phyloP scores from a whole-genome alignment of 1,139 yeast genomes.

The Blastobotrys illinoisensis region DNA sequence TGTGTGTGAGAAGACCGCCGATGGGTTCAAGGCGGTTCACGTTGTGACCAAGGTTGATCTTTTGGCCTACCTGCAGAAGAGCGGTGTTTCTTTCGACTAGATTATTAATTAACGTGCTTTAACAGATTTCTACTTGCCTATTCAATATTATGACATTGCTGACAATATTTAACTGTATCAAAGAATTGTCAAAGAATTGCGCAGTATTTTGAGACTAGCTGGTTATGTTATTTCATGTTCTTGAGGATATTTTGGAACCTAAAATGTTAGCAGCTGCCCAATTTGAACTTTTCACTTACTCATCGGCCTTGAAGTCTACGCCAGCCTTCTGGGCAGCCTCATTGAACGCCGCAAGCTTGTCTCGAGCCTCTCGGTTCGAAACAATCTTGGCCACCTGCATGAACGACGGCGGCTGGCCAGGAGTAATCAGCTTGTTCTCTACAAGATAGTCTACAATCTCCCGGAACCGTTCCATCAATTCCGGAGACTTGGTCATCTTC shows the following conservation, averaged over 20 bases:
- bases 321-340: conserved; percentile 9
- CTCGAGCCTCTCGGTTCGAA: conserved; percentile 13
- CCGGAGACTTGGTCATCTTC: conserved; percentile 7
- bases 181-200: too few species aligned
- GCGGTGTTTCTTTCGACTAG: conserved; percentile 8
- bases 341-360: conserved; percentile 10
- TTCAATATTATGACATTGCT: background rate
- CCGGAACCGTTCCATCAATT: conserved; percentile 7
- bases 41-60: conserved; percentile 86
- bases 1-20: conserved; percentile 52
- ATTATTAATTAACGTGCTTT: background rate
- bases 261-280: background rate
- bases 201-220: too few species aligned
- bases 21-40: conserved; percentile 61
- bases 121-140: background rate
- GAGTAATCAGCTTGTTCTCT: conserved; percentile 6
- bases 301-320: conserved; percentile 11
- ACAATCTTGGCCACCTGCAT: conserved; percentile 12
- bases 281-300: conserved; percentile 2
- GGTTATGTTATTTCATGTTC: conserved; percentile 6
- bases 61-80: conserved; percentile 54
- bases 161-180: background rate
- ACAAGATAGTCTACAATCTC: conserved; percentile 10
- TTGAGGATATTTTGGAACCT: conserved; percentile 9
- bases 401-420: conserved; percentile 11